phyloP scores from a whole-genome alignment of 768 basidiomycete species.

The Asterophora parasitica region DNA sequence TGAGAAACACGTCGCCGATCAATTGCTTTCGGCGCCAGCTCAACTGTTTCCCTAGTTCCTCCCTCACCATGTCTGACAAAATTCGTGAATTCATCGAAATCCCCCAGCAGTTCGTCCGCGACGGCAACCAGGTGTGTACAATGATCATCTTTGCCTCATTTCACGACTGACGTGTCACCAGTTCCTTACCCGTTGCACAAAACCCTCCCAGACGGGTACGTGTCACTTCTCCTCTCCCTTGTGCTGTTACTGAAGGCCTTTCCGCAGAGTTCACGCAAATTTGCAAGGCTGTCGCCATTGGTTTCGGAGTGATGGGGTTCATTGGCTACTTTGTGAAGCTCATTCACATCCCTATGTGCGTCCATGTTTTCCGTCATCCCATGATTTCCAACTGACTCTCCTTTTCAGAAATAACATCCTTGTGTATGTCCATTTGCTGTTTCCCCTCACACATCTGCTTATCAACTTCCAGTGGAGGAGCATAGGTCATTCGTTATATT shows the following conservation, averaged over 20 bases:
- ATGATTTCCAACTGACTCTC: slow-evolving; percentile 12
- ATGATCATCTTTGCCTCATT: not conserved
- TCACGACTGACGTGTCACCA: slow-evolving; percentile 27
- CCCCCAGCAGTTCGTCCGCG: slow-evolving; percentile 87
- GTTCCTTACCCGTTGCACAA: slow-evolving; percentile 97
- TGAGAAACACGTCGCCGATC: slow-evolving; percentile 24
- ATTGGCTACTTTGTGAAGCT: slow-evolving; percentile 99
- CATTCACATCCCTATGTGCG: slow-evolving; percentile 97
- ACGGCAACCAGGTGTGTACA: slow-evolving; percentile 80
- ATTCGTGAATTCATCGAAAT: slow-evolving; percentile 86
- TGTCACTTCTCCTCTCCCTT: slow-evolving; percentile 2
- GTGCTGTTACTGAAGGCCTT: not conserved
- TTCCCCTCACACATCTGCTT: slow-evolving; percentile 19
- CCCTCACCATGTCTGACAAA: slow-evolving; percentile 78
- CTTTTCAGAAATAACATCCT: slow-evolving; percentile 86
- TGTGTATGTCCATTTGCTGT: slow-evolving; percentile 62
- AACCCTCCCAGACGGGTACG: slow-evolving; percentile 91
- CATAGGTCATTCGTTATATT: slow-evolving; percentile 38
- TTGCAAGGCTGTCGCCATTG: slow-evolving; percentile 93
- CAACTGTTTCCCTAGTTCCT: slow-evolving; percentile 18
- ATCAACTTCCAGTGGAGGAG: slow-evolving; percentile 57
- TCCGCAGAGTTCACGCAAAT: slow-evolving; percentile 86
- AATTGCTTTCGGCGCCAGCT: slow-evolving; percentile 28
- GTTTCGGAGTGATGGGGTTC: slow-evolving; percentile 99
- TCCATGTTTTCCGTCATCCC: slow-evolving; percentile 17